phyloP scores from a whole-genome alignment of 208 protist species.

The Wallacemonas sp. region DNA sequence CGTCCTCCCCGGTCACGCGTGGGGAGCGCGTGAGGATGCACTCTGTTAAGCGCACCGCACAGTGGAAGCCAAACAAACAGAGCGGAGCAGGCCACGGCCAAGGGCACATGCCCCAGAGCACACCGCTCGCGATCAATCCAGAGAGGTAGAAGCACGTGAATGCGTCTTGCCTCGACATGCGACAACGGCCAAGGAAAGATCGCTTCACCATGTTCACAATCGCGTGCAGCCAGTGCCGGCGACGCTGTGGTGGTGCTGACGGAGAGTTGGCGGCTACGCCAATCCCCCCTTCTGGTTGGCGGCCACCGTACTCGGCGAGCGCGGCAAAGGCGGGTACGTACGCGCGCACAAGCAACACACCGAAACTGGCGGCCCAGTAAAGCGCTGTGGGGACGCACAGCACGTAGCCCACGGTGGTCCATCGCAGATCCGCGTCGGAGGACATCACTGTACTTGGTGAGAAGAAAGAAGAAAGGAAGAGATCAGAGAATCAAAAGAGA shows the following conservation, averaged over 20 bases:
- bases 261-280: too few relatives aligned
- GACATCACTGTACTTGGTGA: not conserved
- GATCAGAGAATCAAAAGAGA: not conserved
- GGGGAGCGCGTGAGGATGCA: constrained; percentile 59
- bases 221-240: too few relatives aligned
- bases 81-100: constrained; percentile 14
- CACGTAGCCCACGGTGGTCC: not conserved
- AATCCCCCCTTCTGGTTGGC: constrained; percentile 9
- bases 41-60: constrained; percentile 58
- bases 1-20: constrained; percentile 33
- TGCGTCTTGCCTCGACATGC: constrained; percentile 31
- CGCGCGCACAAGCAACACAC: constrained; percentile 40
- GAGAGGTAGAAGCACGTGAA: constrained; percentile 62
- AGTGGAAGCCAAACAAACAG: constrained; percentile 65
- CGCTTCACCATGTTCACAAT: constrained; percentile 4
- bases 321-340: constrained; percentile 24
- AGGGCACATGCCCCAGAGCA: not conserved
- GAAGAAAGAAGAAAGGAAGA: not conserved
- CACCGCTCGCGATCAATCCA: constrained; percentile 29
- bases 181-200: constrained; percentile 24
- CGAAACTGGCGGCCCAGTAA: constrained; percentile 55
- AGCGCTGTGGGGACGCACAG: constrained; percentile 22
- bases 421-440: too few relatives aligned
- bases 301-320: constrained; percentile 54
- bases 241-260: too few relatives aligned